phyloP scores from a whole-genome alignment of 1,139 yeast species.

The Zygosaccharomyces pseudobailii region DNA sequence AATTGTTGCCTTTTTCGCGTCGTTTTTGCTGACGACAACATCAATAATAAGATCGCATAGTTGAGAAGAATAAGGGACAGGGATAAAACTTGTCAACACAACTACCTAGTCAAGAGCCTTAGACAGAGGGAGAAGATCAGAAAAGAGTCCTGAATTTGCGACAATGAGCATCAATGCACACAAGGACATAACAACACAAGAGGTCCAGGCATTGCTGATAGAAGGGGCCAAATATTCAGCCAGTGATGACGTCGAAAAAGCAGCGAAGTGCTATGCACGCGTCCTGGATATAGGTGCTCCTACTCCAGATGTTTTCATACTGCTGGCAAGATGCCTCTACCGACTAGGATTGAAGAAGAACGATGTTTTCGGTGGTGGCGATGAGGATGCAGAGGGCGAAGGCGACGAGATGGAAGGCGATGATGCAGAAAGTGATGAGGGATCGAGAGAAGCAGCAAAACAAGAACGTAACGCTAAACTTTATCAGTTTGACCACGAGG shows the following conservation, averaged over 20 bases:
- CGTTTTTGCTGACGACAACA: not conserved
- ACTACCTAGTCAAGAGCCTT: not conserved
- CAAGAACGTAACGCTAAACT: conserved; percentile 36
- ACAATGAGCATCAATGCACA: not conserved
- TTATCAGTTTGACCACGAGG: conserved; percentile 56
- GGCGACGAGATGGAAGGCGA: conserved; percentile 19
- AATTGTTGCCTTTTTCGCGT: not conserved
- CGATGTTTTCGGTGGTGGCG: conserved; percentile 71
- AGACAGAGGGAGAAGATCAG: not conserved
- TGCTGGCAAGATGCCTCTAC: conserved; percentile 80
- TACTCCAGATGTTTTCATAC: conserved; percentile 62
- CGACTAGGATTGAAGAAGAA: conserved; percentile 71
- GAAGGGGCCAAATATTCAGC: conserved; percentile 63
- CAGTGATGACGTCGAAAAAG: conserved; percentile 57
- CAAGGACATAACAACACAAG: conserved; percentile 1
- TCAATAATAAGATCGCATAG: not conserved
- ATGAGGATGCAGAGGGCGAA: conserved; percentile 18
- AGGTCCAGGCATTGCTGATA: conserved; percentile 40
- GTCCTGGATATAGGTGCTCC: conserved; percentile 59
- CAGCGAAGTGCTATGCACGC: conserved; percentile 67
- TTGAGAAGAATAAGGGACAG: not conserved
- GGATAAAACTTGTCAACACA: not conserved
- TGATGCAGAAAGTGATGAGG: conserved; percentile 25
- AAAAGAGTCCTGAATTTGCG: not conserved
- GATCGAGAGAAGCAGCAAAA: conserved; percentile 15